These are phyloP conservation scores for Chimonanthus salicifolius DNA, from an alignment of 164 flowering plant genomes.

Conservation along the genomic window DNA sequence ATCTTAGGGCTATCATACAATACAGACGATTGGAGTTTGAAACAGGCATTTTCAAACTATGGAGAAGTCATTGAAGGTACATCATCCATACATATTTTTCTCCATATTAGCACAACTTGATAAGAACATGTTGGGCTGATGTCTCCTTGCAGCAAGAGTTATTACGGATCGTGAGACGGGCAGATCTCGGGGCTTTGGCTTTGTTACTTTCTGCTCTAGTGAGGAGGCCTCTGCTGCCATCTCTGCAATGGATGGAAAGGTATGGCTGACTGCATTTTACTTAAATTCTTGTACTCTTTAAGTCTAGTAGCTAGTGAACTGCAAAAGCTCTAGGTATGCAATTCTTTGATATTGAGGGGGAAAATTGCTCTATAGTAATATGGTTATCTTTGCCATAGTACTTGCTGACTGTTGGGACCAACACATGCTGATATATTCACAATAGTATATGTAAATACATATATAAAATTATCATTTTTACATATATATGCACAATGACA, in stretches of 20 bases:
- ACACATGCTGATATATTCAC: too few species aligned
- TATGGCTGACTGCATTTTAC: conserved; percentile 2
- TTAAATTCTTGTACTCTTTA: too few species aligned
- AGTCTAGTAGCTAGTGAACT: too few species aligned
- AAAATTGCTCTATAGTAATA: too few species aligned
- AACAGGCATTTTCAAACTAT: conserved; percentile 32
- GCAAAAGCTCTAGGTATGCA: too few species aligned
- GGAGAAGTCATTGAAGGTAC: conserved; percentile 47
- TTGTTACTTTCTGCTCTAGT: conserved; percentile 7
- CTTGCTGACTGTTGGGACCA: too few species aligned
- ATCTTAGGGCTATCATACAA: conserved; percentile 36
- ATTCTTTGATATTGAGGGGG: too few species aligned
- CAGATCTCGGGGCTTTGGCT: conserved; percentile 17
- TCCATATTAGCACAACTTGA: too few species aligned
- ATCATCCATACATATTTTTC: background rate
- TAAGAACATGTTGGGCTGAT: background rate
- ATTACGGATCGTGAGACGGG: conserved; percentile 14
- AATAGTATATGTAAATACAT: too few species aligned
- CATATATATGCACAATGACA: too few species aligned
- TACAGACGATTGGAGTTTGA: conserved; percentile 36
- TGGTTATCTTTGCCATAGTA: too few species aligned
- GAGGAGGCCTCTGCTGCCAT: conserved; percentile 18
- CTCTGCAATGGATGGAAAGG: conserved; percentile 44
- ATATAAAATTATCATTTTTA: too few species aligned
- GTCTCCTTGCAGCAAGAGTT: conserved; percentile 9